Base-by-base conservation (phyloP, 1,284 basidiomycete species). In the Moniliella sp. region DNA sequence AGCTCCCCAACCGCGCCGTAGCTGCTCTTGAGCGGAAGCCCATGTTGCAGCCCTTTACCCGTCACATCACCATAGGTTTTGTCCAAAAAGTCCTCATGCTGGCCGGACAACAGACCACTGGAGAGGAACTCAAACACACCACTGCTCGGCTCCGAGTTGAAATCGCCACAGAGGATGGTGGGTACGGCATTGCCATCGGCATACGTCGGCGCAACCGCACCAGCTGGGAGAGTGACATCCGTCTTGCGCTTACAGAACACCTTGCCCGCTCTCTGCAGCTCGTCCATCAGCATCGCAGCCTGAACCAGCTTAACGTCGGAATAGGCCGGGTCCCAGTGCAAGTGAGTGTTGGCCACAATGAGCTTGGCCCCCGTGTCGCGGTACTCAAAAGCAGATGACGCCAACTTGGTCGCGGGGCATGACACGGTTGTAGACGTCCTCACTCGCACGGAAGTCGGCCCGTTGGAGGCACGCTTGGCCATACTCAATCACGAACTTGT, bases 361-460 rank as follows among this genome's bases (percentile, higher is more conserved):
- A 93, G 63, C 5, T 86, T 75, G 8, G 82, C 75, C 18, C 84
- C 84, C 0, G 82, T 79, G 31, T 72, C 68, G 42, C 71, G 73
- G 64, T 79, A 77, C 65, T 94, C 88, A 50, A 97, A 69, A 69
- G 42, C 75, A 76, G 30, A 88, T 69, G 40, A 86, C 74, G 23
- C 82, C 84, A 45, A 97, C 82, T 58, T 94, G 76, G 64, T 94
- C 91, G 61, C 84, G 82, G 42, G 78, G 78, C 58, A 93, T 73
- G 37, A 97, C 83, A 32, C 88, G 80, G 60, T 94, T 94, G 70
- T 94, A 94, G 83, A 97, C 88, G 65, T 94, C 88, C 55, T 94
- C 84, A 3, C 84, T 91, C 67, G 84, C 86, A 65, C 88, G 84
- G 65, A 94, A 86, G 59, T 97, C 86, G 28, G 76, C 71, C 32